These are phyloP conservation scores for Phytophthora cajani DNA, from an alignment of 352 stramenopile genomes.

Conservation along the genomic window DNA sequence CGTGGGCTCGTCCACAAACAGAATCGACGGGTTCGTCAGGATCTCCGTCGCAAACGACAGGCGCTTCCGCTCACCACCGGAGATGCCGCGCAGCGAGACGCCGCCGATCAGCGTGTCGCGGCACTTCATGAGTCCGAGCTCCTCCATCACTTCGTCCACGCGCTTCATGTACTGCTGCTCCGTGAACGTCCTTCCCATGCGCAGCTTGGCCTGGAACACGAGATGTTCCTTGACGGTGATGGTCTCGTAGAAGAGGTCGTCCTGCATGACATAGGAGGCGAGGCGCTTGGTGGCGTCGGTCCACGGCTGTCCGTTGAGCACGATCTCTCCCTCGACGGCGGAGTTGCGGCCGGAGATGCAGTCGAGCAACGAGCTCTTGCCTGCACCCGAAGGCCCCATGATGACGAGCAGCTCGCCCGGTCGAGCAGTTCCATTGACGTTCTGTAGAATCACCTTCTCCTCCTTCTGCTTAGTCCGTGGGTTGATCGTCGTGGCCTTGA, in stretches of 20 bases:
- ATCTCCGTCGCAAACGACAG: conserved; percentile 80
- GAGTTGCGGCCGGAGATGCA: conserved; percentile 79
- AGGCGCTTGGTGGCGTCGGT: conserved; percentile 40
- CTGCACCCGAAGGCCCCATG: conserved; percentile 74
- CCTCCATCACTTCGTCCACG: conserved; percentile 52
- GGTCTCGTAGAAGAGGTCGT: conserved; percentile 91
- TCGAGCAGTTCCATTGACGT: conserved; percentile 48
- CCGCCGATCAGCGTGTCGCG: conserved; percentile 55
- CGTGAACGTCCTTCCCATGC: conserved; percentile 50
- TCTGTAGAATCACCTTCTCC: conserved; percentile 56
- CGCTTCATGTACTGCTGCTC: conserved; percentile 33
- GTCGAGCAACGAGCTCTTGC: conserved; percentile 68
- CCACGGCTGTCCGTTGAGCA: conserved; percentile 62
- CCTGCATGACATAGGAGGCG: conserved; percentile 89
- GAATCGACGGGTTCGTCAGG: conserved; percentile 61
- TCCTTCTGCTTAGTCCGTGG: conserved; percentile 45
- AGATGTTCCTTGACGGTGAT: conserved; percentile 86
- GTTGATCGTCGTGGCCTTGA: conserved; percentile 44
- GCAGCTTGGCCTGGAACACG: conserved; percentile 78
- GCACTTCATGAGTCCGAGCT: conserved; percentile 52
- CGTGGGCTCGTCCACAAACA: conserved; percentile 84
- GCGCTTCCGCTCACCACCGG: conserved; percentile 77
- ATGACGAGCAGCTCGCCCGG: conserved; percentile 71
- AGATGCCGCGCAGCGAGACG: conserved; percentile 52
- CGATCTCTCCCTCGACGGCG: conserved; percentile 58